These are phyloP conservation scores for Starmera stellimalicola DNA, from an alignment of 1,139 yeast species.

Conservation along the genomic window DNA sequence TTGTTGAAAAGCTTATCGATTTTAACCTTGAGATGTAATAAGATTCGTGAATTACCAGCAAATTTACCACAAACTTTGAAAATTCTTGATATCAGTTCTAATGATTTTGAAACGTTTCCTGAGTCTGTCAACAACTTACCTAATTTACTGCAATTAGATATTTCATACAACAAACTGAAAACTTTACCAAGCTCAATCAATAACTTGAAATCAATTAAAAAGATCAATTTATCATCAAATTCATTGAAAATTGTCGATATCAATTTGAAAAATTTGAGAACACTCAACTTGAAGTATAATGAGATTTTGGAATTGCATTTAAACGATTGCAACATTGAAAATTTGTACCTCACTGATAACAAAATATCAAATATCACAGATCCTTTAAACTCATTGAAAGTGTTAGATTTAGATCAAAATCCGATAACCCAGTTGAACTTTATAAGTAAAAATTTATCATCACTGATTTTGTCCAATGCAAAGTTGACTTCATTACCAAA, in stretches of 20 bases:
- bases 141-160: slow-evolving; percentile 57
- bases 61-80: slow-evolving; percentile 47
- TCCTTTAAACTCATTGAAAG: slow-evolving; percentile 46
- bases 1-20: slow-evolving; percentile 44
- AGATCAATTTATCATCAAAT: slow-evolving; percentile 70
- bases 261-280: slow-evolving; percentile 47
- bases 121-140: slow-evolving; percentile 55
- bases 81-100: slow-evolving; percentile 69
- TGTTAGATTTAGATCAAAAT: slow-evolving; percentile 53
- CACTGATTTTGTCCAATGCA: slow-evolving; percentile 72
- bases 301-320: slow-evolving; percentile 55
- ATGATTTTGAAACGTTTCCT: slow-evolving; percentile 63
- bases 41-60: slow-evolving; percentile 55
- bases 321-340: slow-evolving; percentile 55
- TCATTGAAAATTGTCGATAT: slow-evolving; percentile 38
- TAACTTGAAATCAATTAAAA: slow-evolving; percentile 48
- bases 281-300: slow-evolving; percentile 75
- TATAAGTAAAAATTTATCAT: slow-evolving; percentile 48
- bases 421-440: slow-evolving; percentile 66
- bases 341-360: slow-evolving; percentile 69
- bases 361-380: slow-evolving; percentile 64
- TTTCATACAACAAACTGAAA: slow-evolving; percentile 71
- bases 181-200: slow-evolving; percentile 55
- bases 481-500: slow-evolving; percentile 68
- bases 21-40: slow-evolving; percentile 63